Base-by-base conservation (phyloP, 192 early-diverging fungal species). In the Gaertneriomyces sp. region DNA sequence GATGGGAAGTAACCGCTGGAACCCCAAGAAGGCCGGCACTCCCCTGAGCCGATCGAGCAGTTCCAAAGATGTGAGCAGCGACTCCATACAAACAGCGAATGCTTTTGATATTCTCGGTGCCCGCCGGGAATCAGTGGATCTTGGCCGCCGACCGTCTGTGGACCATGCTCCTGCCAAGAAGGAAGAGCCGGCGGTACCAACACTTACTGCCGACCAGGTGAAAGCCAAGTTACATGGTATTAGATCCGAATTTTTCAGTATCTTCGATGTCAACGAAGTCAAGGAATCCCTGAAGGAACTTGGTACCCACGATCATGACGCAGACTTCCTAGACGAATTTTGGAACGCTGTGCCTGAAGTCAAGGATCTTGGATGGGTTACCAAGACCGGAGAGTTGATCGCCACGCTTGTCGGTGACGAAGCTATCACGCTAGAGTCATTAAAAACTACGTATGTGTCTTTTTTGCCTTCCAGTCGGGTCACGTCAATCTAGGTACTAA, bases 201-300 rank as follows among this genome's bases (percentile, higher is more conserved):
- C 44, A 46, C 44, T 70, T 16, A 58, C 59, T 4, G 63, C 70
- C 50, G 67, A 68, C 10, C 62, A 74, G 70, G 76, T 81, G 45
- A 79, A 69, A 60, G 75, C 63, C 64, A 85, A 81, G 40, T 64
- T 83, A 66, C 71, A 76, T 45, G 82, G 86, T 49, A 77, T 85
- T 47, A 54, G 89, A 20, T 68, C 78, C 51, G 89, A 90, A 74
- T 92, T 81, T 66, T 62, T 83, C 53, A 69, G 76, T 7, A 63
- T 88, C 42, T 76, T 74, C 67, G 75, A 78, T 67, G 78, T 85
- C 6, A 60, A 44, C 16, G 63, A 93, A 74, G 70, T 91, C 40
- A 65, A 83, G 47, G 72, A 75, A 52, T 86, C 87, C 64, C 73
- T 89, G 57, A 85, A 90, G 79, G 91, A 91, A 64, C 73, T 91